Evolutionary conservation across 2,329 filamentous ascomycete genomes (phyloP), one percentile per base, ranked within the genome.

Genomic region (Cytospora piceicola): DNA sequence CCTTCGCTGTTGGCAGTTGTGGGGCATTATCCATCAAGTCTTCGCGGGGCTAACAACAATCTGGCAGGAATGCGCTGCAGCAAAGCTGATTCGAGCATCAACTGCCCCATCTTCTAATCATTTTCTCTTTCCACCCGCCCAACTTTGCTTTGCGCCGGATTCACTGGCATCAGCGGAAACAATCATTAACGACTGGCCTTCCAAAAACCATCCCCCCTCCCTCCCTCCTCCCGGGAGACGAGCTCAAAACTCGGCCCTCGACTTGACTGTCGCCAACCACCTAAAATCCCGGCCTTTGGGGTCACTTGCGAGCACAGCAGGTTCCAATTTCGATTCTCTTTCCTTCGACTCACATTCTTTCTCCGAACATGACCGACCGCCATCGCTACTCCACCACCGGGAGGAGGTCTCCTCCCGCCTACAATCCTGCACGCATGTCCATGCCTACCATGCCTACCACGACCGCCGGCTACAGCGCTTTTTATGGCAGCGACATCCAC

Each of bases 401-500:
- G 67, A 78, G 79, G 65, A 78, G 82, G 68, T 80, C 83, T 64
- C 77, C 78, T 66, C 73, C 73, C 3, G 72, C 76, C 12, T 76
- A 76, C 73, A 83, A 82, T 70, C 83, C 84, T 57, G 84, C 82
- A 64, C 81, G 85, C 65, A 75, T 82, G 58, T 86, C 84, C 32
- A 74, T 87, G 73, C 85, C 85, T 22, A 69, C 71, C 57, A 64
- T 68, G 63, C 52, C 60, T 27, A 66, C 53, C 29, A 78, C 81
- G 57, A 80, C 79, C 71, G 76, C 83, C 60, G 81, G 80, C 29
- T 83, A 84, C 73, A 80, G 77, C 71, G 78, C 81, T 66, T 76
- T 81, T 64, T 85, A 85, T 69, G 77, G 78, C 66, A 81, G 82
- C 61, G 85, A 88, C 71, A 77, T 85, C 65, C 84, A 88, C 69